Base-by-base conservation (phyloP, 352 stramenopile genomes). In the Plasmopara halstedii region DNA sequence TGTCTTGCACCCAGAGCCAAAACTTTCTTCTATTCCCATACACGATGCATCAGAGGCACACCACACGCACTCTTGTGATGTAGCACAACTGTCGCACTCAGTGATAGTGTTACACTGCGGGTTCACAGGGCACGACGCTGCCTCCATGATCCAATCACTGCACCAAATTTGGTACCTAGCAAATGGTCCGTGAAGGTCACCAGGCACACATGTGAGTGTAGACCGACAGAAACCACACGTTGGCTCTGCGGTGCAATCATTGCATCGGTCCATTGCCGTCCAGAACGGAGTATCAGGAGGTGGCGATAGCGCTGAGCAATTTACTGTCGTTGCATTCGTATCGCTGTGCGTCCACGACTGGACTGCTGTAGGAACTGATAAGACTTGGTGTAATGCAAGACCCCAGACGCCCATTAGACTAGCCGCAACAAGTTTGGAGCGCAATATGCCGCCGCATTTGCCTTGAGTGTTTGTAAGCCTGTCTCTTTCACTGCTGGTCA, bases 151-250 rank as follows among this genome's bases (percentile, higher is more conserved):
- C 78, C 78, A 95, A 29, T 76, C 58, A 4, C 62, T 67, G 54
- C 74, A 88, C 45, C 41, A 64, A 4, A 67, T 44, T 19, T 76
- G 54, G 40, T 61, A 58, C 14, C 50, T 46, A 25, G 56, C 50
- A 26, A 61, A 60, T 15, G 70, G 78, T 6, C 74, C 83, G 13
- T 65, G 53, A n/a, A 66, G 54, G 26, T 68, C 68, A n/a, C 89
- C 87, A 3, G 58, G 52, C 18, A 84, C 52, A 56, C 90, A 97
- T 46, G 62, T 78, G 54, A 97, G 72, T n/a, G 87, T 96, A 40
- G 85, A 95, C 38, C 88, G 63, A 52, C 90, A 97, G 48, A 88
- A 97, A 2, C 90, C 90, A 44, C 89, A 97, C 10, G 68, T 64
- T 9, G 59, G 46, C 34, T 74, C 64, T 6, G 58, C 48, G 25